A percentile compares a stretch with the other conserved stretches of the same genome.
These are phyloP conservation scores for Fusarium keratoplasticum DNA, from an alignment of 2,329 filamentous ascomycete species.

Conservation along the genomic window DNA sequence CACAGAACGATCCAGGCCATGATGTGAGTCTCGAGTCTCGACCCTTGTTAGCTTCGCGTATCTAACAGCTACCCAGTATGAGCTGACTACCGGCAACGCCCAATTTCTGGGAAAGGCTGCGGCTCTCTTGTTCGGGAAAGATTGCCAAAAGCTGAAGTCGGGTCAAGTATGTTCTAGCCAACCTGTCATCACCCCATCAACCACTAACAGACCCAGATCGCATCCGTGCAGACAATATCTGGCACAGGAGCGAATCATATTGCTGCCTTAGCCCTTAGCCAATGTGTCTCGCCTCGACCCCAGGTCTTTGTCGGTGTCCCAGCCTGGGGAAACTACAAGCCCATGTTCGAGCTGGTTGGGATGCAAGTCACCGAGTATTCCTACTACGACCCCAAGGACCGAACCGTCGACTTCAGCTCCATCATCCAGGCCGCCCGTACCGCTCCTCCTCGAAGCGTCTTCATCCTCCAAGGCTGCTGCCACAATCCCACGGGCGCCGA, in stretches of 20 bases:
- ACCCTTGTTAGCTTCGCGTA: background rate
- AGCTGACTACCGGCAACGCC: conserved; percentile 48
- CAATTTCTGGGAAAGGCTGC: conserved; percentile 46
- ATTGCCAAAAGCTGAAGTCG: conserved; percentile 1
- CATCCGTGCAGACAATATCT: conserved; percentile 53
- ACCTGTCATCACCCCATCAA: background rate
- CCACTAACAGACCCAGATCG: conserved; percentile 28
- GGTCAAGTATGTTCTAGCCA: conserved; percentile 5
- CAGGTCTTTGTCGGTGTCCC: conserved; percentile 45
- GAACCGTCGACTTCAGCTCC: conserved; percentile 43
- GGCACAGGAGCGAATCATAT: conserved; percentile 53
- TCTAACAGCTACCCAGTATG: conserved; percentile 42
- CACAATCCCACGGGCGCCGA: conserved; percentile 53
- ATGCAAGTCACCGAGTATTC: conserved; percentile 45
- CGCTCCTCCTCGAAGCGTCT: conserved; percentile 47
- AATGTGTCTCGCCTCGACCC: conserved; percentile 34
- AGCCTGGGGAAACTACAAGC: conserved; percentile 50
- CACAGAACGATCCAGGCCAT: conserved; percentile 37
- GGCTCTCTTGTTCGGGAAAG: conserved; percentile 47
- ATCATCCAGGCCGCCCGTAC: conserved; percentile 38
- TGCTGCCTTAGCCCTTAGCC: conserved; percentile 47
- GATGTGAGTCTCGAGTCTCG: conserved; percentile 36
- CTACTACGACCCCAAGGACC: conserved; percentile 44
- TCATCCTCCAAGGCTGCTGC: conserved; percentile 52
- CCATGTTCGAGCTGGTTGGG: conserved; percentile 47